phyloP scores from a whole-genome alignment of 2,329 filamentous ascomycete genomes.

The Tothia fuscella region DNA sequence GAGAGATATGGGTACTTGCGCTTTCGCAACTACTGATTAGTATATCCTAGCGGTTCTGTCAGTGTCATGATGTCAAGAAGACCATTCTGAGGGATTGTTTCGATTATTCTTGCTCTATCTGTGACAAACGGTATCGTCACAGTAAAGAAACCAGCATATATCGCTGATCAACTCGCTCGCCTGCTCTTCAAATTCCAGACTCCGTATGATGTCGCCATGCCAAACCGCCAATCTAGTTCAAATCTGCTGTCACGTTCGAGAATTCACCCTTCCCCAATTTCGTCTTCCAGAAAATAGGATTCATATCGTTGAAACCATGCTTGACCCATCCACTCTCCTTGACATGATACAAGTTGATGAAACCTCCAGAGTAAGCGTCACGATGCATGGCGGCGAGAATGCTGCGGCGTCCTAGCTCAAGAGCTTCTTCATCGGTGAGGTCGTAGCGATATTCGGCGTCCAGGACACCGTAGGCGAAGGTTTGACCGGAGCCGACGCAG shows the following conservation, averaged over 20 bases:
- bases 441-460: slow-evolving; percentile 94
- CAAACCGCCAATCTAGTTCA: slow-evolving; percentile 31
- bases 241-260: slow-evolving; percentile 75
- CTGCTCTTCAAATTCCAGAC: not conserved
- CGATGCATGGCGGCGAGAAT: slow-evolving; percentile 94
- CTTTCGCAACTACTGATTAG: no score
- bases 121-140: not conserved
- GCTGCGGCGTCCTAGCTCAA: slow-evolving; percentile 81
- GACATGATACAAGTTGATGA: slow-evolving; percentile 97
- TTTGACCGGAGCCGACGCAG: slow-evolving; percentile 96
- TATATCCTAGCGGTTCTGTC: no score
- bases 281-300: slow-evolving; percentile 99
- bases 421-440: slow-evolving; percentile 70
- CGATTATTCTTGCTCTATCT: no score
- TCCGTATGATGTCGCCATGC: not conserved
- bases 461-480: slow-evolving; percentile 95
- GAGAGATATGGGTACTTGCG: slow-evolving; percentile 59
- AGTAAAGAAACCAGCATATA: not conserved
- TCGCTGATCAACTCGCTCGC: no score
- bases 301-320: slow-evolving; percentile 95
- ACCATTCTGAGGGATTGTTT: no score
- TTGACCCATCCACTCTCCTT: slow-evolving; percentile 99
- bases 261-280: slow-evolving; percentile 99
- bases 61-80: not conserved
- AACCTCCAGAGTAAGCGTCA: slow-evolving; percentile 97